A percentile compares a stretch with the other conserved stretches of the same genome.
phyloP scores from a whole-genome alignment of 495 filamentous ascomycete genomes.

The Lentithecium fluviatile region DNA sequence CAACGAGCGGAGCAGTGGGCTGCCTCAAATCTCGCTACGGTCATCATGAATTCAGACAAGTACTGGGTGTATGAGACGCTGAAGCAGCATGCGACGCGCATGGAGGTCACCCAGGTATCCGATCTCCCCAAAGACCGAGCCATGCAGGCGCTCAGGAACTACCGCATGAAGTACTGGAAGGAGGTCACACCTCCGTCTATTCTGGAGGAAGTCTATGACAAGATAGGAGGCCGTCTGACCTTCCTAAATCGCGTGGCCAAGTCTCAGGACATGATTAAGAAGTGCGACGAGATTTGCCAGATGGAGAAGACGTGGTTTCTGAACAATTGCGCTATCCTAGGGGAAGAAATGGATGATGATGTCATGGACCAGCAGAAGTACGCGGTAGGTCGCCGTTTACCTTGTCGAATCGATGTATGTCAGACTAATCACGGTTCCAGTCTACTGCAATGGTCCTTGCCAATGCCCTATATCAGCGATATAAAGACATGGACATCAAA shows the following conservation, averaged over 20 bases:
- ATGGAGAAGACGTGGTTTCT: conserved; percentile 91
- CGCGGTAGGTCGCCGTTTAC: conserved; percentile 56
- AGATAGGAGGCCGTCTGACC: conserved; percentile 80
- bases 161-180: conserved; percentile 66
- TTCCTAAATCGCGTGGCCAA: conserved; percentile 87
- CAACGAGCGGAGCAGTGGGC: conserved; percentile 96
- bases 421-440: conserved; percentile 39
- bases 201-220: conserved; percentile 76
- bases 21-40: conserved; percentile 79
- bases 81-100: conserved; percentile 83
- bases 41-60: conserved; percentile 91
- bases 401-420: background rate
- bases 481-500: conserved; percentile 61
- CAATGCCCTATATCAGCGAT: conserved; percentile 78
- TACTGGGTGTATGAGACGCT: conserved; percentile 97
- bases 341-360: conserved; percentile 93
- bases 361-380: conserved; percentile 99
- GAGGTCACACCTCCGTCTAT: conserved; percentile 55
- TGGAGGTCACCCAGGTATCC: conserved; percentile 81
- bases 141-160: conserved; percentile 68
- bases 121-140: conserved; percentile 80
- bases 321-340: conserved; percentile 91
- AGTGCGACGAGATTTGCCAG: conserved; percentile 73
- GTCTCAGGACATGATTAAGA: conserved; percentile 69
- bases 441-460: conserved; percentile 93